Percentiles rank a stretch among this genome's conserved stretches.
Conservation (phyloP, 31 red algal species). For the Bonnemaisonia californica region DNA sequence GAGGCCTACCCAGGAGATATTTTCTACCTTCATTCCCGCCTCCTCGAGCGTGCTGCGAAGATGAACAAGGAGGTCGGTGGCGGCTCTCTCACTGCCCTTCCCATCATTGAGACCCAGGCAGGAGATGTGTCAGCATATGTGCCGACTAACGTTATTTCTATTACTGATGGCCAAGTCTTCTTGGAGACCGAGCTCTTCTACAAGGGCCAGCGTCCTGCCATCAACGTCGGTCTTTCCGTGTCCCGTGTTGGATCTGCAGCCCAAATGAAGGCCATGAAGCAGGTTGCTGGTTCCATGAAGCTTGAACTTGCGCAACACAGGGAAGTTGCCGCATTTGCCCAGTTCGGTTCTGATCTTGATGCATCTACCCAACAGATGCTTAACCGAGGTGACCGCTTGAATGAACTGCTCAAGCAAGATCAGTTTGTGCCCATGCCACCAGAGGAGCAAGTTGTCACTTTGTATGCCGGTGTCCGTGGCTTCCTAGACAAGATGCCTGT, state of each 20-base stretch:
- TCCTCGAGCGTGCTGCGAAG: conserved; percentile 96
- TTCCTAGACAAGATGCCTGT: conserved; percentile 98
- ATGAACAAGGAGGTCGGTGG: conserved; percentile 87
- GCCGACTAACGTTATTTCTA: conserved; percentile 98
- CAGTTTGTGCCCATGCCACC: conserved; percentile 92
- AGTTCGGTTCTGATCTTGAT: conserved; percentile 99
- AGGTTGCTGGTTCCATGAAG: conserved; percentile 98
- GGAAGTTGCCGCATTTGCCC: conserved; percentile 99
- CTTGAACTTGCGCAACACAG: conserved; percentile 97
- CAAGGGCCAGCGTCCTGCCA: conserved; percentile 97
- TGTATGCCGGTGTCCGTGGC: conserved; percentile 97
- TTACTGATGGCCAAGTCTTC: conserved; percentile 99
- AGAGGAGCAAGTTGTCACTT: conserved; percentile 90
- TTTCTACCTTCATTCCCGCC: conserved; percentile 96
- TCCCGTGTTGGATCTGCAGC: conserved; percentile 97
- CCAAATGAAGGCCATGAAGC: conserved; percentile 99
- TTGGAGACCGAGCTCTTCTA: conserved; percentile 98
- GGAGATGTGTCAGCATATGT: conserved; percentile 99
- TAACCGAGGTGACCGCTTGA: conserved; percentile 97
- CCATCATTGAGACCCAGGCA: conserved; percentile 98
- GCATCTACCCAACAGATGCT: conserved; percentile 96
- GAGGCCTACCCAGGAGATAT: conserved; percentile 98
- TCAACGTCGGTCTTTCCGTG: conserved; percentile 98
- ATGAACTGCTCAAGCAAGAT: conserved; percentile 97
- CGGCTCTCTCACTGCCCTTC: conserved; percentile 97